These are phyloP conservation scores for Plasmodium coatneyi DNA, from an alignment of 169 alveolate species.

Conservation along the genomic window DNA sequence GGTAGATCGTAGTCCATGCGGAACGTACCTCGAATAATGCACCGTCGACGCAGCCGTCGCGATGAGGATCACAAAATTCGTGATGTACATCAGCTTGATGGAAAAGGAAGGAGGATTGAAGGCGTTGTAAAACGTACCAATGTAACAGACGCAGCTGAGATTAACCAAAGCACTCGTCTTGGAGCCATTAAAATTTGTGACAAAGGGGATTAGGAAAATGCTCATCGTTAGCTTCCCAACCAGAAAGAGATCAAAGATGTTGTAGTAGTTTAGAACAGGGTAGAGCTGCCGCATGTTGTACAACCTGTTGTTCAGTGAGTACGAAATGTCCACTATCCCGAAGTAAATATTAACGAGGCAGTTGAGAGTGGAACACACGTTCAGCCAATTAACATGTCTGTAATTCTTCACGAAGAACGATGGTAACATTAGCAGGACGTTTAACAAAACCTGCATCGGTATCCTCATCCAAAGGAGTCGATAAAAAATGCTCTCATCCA, in stretches of 20 bases:
- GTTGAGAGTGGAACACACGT: slow-evolving; percentile 19
- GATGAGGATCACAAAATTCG: slow-evolving; percentile 41
- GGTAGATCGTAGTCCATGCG: no score
- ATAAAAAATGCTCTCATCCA: background rate
- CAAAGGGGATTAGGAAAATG: slow-evolving; percentile 64
- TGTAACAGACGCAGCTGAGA: slow-evolving; percentile 46
- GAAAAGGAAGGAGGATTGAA: slow-evolving; percentile 33
- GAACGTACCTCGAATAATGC: slow-evolving; percentile 36
- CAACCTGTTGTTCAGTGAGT: slow-evolving; percentile 16
- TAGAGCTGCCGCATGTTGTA: slow-evolving; percentile 15
- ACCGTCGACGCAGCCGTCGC: slow-evolving; percentile 25
- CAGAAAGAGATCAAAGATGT: slow-evolving; percentile 47
- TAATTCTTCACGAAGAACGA: slow-evolving; percentile 7
- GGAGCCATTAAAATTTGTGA: slow-evolving; percentile 40
- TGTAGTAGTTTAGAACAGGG: background rate
- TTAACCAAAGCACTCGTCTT: slow-evolving; percentile 1
- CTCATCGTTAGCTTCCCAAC: slow-evolving; percentile 54
- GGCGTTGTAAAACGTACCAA: slow-evolving; percentile 29
- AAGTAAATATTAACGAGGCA: slow-evolving; percentile 38
- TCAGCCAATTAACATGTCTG: slow-evolving; percentile 1
- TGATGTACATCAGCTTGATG: slow-evolving; percentile 55
- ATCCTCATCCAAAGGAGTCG: slow-evolving; percentile 12
- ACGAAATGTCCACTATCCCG: slow-evolving; percentile 42
- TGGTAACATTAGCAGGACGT: slow-evolving; percentile 20
- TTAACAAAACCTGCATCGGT: background rate